Evolutionary conservation across 2,329 filamentous ascomycete species (phyloP), one percentile per base, ranked within the genome.

Genomic region (Aspergillus novofumigatus): DNA sequence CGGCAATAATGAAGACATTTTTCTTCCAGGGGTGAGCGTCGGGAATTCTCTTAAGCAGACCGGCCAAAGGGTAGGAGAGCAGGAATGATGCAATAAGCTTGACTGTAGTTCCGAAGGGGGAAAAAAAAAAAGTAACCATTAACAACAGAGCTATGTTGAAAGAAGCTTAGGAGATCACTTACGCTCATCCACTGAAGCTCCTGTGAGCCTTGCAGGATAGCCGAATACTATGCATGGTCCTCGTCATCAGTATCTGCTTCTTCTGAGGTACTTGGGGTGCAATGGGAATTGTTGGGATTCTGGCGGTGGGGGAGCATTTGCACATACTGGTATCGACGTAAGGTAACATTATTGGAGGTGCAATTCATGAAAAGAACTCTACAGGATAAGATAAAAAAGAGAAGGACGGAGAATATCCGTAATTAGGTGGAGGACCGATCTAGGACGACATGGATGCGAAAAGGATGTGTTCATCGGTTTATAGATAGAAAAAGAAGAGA

Each of bases 71-170:
- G 70, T 96, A 99, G 10, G 94, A 97, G 42, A 96, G 75, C 50
- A 99, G 81, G 74, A 97, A 96, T 6, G 90, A 91, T 71, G 87
- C 87, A 67, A 97, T 88, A 66, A 97, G 88, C 75, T 99, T 99
- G 65, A 99, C 92, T 97, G 66, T 56, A 52, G 51, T n/a, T 23
- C 42, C 49, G 17, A 26, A 58, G 44, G 29, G 5, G 2, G 4
- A 32, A 11, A 14, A 32, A 14, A 38, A 6, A 54, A 38, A 25
- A n/a, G n/a, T 52, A 53, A 25, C 20, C 7, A 47, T 17, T 57
- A 23, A 32, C 29, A 53, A 32, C 32, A 53, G 48, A 35, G 21
- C 42, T 2, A 10, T 9, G 4, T 23, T 35, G 9, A 28, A 38
- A 49, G n/a, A 21, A 28, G 52, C 29, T 29, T 26, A 50, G 56